Conservation (phyloP, 1,284 basidiomycete genomes). For the Sporisorium reilianum region DNA sequence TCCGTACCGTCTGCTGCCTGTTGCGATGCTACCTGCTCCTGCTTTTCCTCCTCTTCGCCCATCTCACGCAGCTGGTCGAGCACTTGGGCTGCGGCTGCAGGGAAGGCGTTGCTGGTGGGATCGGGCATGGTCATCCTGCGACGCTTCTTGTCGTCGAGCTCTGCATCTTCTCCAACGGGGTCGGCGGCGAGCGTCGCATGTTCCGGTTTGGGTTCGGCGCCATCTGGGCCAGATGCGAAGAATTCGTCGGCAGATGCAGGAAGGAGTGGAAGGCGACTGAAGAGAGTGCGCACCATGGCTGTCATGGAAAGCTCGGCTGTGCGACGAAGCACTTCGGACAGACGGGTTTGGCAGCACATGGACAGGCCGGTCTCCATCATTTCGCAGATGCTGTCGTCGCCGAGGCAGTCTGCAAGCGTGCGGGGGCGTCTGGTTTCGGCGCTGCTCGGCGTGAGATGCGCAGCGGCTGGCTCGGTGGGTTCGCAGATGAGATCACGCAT, state of each 20-base stretch:
- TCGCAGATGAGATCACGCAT: conserved; percentile 82
- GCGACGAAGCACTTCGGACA: conserved; percentile 87
- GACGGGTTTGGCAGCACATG: conserved; percentile 94
- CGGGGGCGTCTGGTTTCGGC: conserved; percentile 1
- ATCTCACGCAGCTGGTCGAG: conserved; percentile 53
- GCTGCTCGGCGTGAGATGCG: neutral
- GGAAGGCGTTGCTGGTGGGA: conserved; percentile 65
- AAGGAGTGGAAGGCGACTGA: conserved; percentile 79
- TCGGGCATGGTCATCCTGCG: conserved; percentile 69
- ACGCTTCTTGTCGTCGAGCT: conserved; percentile 49
- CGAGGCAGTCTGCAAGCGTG: conserved; percentile 59
- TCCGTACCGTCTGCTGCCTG: conserved; percentile 1
- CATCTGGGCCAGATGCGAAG: conserved; percentile 47
- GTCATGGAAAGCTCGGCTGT: conserved; percentile 97
- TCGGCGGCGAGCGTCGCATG: conserved; percentile 62
- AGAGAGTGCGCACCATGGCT: conserved; percentile 83
- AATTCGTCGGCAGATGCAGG: conserved; percentile 60
- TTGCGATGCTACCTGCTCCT: conserved; percentile 19
- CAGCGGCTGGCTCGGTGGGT: conserved; percentile 67
- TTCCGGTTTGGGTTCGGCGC: conserved; percentile 55
- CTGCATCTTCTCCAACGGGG: conserved; percentile 51
- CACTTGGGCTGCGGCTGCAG: conserved; percentile 56
- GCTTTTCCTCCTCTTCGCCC: conserved; percentile 51
- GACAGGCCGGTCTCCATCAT: conserved; percentile 98
- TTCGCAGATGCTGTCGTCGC: conserved; percentile 95